Evolutionary conservation across 2,329 filamentous ascomycete genomes (phyloP).

Genomic region (Apiospora saccharicola): DNA sequence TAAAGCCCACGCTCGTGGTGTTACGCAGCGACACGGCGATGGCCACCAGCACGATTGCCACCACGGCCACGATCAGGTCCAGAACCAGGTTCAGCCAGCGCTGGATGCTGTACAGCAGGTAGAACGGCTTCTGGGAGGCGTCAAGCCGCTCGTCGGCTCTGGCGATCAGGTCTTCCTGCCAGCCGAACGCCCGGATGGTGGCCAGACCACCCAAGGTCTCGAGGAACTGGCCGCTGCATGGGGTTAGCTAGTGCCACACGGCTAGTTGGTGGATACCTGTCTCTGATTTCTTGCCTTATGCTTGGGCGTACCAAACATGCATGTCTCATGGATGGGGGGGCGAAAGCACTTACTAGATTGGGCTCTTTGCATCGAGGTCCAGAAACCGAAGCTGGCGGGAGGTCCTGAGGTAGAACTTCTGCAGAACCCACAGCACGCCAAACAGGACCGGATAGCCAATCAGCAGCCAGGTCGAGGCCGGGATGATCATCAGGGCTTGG

Average conservation of each 20-base stretch:
- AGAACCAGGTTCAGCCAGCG: conserved; percentile 25
- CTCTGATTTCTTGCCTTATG: background rate
- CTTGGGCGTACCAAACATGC: background rate
- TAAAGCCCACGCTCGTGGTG: conserved; percentile 29
- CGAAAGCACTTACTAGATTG: conserved; percentile 19
- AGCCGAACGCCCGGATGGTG: conserved; percentile 26
- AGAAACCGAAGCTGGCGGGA: conserved; percentile 24
- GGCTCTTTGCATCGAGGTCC: conserved; percentile 23
- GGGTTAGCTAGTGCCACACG: background rate
- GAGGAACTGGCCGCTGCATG: conserved; percentile 23
- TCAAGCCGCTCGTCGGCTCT: conserved; percentile 21
- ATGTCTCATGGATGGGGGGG: background rate
- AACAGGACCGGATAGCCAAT: conserved; percentile 22
- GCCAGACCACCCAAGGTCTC: conserved; percentile 24
- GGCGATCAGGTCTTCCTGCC: conserved; percentile 20
- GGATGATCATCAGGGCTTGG: conserved; percentile 22
- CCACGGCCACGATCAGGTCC: conserved; percentile 26
- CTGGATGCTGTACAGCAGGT: conserved; percentile 25
- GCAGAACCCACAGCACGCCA: conserved; percentile 19
- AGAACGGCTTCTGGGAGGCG: conserved; percentile 24
- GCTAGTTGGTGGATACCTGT: background rate
- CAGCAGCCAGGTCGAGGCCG: conserved; percentile 15
- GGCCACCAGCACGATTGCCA: conserved; percentile 24
- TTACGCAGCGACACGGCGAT: conserved; percentile 31
- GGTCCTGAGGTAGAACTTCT: conserved; percentile 22